Conservation (phyloP, 345 rosid species). For the Kandelia obovata region DNA sequence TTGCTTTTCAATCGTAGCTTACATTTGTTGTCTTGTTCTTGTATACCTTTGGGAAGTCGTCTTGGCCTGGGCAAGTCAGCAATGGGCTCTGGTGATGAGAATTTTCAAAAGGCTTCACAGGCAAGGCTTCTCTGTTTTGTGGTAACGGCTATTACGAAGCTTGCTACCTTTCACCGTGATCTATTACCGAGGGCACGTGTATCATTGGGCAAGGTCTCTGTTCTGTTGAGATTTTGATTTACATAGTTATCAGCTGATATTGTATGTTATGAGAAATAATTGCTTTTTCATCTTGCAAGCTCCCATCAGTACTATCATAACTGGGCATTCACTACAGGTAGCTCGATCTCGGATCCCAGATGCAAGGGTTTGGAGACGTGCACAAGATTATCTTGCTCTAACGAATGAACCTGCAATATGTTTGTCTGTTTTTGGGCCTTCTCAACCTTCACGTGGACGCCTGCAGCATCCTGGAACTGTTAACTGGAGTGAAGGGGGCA, state of each 20-base stretch:
- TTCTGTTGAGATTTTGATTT: background rate
- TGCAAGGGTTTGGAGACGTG: constrained; percentile 74
- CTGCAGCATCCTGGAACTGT: constrained; percentile 59
- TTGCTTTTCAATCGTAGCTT: constrained; percentile 2
- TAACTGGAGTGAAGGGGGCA: constrained; percentile 78
- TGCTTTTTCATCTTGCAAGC: background rate
- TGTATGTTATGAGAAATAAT: background rate
- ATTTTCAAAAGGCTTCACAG: constrained; percentile 54
- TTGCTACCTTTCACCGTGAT: constrained; percentile 81
- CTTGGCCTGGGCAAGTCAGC: constrained; percentile 66
- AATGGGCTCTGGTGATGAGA: constrained; percentile 32
- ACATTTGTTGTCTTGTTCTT: constrained; percentile 2
- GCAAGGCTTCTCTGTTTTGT: constrained; percentile 95
- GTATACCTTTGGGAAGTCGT: constrained; percentile 47
- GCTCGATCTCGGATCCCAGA: constrained; percentile 86
- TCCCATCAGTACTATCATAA: constrained; percentile 8
- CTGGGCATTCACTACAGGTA: constrained; percentile 41
- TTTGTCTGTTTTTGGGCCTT: constrained; percentile 76
- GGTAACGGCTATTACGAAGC: constrained; percentile 86
- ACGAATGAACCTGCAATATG: constrained; percentile 79
- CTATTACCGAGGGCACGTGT: constrained; percentile 90
- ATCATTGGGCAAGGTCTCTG: constrained; percentile 83
- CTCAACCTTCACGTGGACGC: constrained; percentile 43
- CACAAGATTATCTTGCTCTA: constrained; percentile 80
- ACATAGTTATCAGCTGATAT: background rate